Percentiles rank a stretch among this genome's conserved stretches.
Evolutionary conservation across 306 rosid genomes (phyloP).

Genomic region (Betula pendula): DNA sequence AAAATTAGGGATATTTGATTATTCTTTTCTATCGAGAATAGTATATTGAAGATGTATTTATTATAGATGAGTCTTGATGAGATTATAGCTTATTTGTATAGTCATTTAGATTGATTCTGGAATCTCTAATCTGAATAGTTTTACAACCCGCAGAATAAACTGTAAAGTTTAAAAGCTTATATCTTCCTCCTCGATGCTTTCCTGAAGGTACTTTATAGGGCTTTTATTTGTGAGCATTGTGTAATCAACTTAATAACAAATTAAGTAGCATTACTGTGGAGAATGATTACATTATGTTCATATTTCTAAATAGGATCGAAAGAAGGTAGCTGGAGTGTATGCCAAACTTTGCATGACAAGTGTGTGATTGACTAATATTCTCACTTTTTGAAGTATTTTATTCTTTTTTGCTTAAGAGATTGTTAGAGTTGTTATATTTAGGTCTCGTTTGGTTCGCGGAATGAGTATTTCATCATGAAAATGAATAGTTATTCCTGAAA

Average conservation of each 20-base stretch:
- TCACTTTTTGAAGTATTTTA: neutral
- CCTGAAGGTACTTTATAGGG: neutral
- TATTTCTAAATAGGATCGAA: neutral
- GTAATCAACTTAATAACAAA: neutral
- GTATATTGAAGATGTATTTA: neutral
- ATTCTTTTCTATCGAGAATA: neutral
- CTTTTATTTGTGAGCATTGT: neutral
- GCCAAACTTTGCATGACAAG: neutral
- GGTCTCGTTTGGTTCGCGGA: too few species aligned
- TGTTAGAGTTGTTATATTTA: too few species aligned
- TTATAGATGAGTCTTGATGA: neutral
- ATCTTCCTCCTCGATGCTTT: neutral
- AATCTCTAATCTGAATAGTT: neutral
- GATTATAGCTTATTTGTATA: neutral
- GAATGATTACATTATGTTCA: neutral
- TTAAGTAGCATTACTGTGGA: neutral
- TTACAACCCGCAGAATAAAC: neutral
- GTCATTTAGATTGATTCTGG: neutral
- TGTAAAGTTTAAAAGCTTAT: neutral
- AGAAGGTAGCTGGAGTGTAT: neutral
- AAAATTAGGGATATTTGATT: neutral
- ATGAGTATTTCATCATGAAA: too few species aligned
- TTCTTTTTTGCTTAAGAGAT: neutral
- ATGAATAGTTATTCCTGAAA: too few species aligned
- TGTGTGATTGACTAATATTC: neutral